phyloP scores from a whole-genome alignment of 1,284 basidiomycete species.

The Cutaneotrichosporon mucoides region DNA sequence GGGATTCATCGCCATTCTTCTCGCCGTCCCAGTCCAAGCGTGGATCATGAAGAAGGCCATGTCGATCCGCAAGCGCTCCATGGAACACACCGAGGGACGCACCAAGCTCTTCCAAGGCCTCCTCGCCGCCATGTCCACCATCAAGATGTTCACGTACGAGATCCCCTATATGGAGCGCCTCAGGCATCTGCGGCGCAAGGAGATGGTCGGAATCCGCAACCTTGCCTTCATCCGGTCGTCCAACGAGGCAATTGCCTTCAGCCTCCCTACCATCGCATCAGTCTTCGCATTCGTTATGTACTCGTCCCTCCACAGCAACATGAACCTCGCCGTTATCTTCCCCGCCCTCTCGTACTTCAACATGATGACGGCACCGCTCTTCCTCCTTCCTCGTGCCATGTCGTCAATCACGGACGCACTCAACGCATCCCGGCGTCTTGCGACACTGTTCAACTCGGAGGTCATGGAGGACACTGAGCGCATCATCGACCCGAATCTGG shows the following conservation, averaged over 20 bases:
- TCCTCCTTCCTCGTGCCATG: background rate
- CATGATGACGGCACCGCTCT: conserved; percentile 24
- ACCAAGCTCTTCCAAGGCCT: conserved; percentile 73
- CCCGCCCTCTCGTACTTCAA: conserved; percentile 70
- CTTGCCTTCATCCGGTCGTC: background rate
- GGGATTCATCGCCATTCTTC: conserved; percentile 64
- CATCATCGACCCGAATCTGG: conserved; percentile 52
- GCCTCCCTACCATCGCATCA: conserved; percentile 43
- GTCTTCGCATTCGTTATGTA: conserved; percentile 66
- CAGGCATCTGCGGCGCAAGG: conserved; percentile 61
- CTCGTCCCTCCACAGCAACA: conserved; percentile 57
- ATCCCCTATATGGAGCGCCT: conserved; percentile 58
- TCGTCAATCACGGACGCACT: background rate
- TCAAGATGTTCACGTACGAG: conserved; percentile 68
- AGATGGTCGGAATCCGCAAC: conserved; percentile 37
- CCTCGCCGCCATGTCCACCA: conserved; percentile 63
- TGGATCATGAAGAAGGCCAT: conserved; percentile 65
- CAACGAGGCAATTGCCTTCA: conserved; percentile 2
- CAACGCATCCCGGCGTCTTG: conserved; percentile 1
- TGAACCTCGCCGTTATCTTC: conserved; percentile 69
- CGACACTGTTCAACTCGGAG: conserved; percentile 39
- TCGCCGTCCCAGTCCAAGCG: conserved; percentile 63
- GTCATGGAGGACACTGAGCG: conserved; percentile 49
- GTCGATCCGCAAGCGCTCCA: conserved; percentile 57
- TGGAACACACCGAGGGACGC: conserved; percentile 69